A percentile compares a stretch with the other conserved stretches of the same genome.
Conservation (phyloP, 2,329 filamentous ascomycete species). For the Aspergillus sp. region DNA sequence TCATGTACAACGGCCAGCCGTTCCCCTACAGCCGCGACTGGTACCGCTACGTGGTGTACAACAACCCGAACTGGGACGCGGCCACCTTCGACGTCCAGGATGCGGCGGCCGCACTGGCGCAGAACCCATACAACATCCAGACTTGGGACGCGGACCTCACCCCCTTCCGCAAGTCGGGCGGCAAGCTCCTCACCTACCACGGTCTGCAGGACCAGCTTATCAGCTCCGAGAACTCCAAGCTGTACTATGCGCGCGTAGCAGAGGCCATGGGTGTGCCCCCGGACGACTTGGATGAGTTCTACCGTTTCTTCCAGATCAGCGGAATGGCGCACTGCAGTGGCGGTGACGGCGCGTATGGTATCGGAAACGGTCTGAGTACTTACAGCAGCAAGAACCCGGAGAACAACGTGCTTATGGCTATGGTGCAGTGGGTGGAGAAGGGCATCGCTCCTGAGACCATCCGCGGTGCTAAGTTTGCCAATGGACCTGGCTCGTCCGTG, state of each 20-base stretch:
- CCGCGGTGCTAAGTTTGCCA: slow-evolving; percentile 45
- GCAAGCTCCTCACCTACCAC: slow-evolving; percentile 44
- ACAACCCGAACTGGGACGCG: slow-evolving; percentile 38
- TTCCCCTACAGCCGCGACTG: slow-evolving; percentile 41
- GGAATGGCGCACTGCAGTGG: slow-evolving; percentile 52
- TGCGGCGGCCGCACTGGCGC: slow-evolving; percentile 32
- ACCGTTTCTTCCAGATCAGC: slow-evolving; percentile 53
- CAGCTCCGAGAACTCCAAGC: slow-evolving; percentile 49
- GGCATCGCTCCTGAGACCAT: slow-evolving; percentile 38
- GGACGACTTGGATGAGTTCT: slow-evolving; percentile 37
- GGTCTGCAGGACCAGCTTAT: slow-evolving; percentile 51
- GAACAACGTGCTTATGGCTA: slow-evolving; percentile 49
- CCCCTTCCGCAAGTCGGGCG: slow-evolving; percentile 43
- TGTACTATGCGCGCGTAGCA: slow-evolving; percentile 50
- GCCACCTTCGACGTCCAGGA: slow-evolving; percentile 38
- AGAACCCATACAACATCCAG: slow-evolving; percentile 49
- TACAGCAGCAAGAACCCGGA: slow-evolving; percentile 28
- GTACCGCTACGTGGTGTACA: slow-evolving; percentile 45
- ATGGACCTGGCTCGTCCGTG: slow-evolving; percentile 37
- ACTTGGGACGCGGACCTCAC: slow-evolving; percentile 49
- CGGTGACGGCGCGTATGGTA: slow-evolving; percentile 43
- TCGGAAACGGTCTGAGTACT: slow-evolving; percentile 31
- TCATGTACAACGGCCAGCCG: slow-evolving; percentile 36
- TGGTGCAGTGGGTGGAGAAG: slow-evolving; percentile 51
- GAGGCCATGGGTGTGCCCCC: slow-evolving; percentile 34